phyloP scores from a whole-genome alignment of 1,139 yeast species.

The Protomyces gravidus region DNA sequence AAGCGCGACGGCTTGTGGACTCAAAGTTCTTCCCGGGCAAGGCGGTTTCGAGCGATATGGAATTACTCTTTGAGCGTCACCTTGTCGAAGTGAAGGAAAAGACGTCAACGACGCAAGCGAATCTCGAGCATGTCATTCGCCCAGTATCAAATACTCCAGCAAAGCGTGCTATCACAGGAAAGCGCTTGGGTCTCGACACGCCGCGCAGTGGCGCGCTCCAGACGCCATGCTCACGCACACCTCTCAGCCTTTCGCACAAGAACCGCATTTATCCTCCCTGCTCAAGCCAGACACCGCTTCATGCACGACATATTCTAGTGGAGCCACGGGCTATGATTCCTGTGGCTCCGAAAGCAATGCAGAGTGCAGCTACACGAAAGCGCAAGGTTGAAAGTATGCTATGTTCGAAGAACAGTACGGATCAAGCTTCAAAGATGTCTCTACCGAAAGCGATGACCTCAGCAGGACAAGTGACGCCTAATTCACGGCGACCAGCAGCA shows the following conservation, averaged over 20 bases:
- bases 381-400: neutral
- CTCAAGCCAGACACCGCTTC: neutral
- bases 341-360: neutral
- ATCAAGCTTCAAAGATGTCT: too few relatives aligned
- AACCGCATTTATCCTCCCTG: conserved; percentile 3
- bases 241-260: neutral
- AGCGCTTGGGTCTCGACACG: too few relatives aligned
- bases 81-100: conserved; percentile 14
- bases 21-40: conserved; percentile 39
- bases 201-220: neutral
- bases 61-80: conserved; percentile 4
- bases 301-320: neutral
- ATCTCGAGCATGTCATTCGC: conserved; percentile 17
- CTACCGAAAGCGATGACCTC: too few relatives aligned
- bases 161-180: neutral
- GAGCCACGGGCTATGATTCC: neutral
- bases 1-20: conserved; percentile 43
- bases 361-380: neutral
- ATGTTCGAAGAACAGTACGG: neutral
- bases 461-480: too few relatives aligned
- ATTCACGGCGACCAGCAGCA: too few relatives aligned
- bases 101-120: conserved; percentile 14
- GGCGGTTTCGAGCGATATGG: conserved; percentile 11
- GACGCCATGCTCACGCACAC: neutral
- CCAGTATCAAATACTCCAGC: neutral